These are phyloP conservation scores for Euphorbia lathyris DNA, from an alignment of 345 rosid species.

Conservation along the genomic window DNA sequence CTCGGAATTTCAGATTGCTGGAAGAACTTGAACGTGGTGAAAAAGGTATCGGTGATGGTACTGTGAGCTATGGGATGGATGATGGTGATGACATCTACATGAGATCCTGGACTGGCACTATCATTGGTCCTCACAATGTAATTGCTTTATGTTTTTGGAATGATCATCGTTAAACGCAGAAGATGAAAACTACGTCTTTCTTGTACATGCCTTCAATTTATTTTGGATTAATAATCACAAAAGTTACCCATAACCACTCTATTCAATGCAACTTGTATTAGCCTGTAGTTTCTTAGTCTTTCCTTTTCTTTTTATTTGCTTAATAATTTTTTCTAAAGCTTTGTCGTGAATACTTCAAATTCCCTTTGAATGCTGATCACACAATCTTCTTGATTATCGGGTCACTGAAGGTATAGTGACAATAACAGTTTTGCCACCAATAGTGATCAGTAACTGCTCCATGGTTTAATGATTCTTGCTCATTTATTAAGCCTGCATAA, in stretches of 20 bases:
- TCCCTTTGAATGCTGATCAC: background rate
- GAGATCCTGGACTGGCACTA: conserved; percentile 94
- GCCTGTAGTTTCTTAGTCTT: background rate
- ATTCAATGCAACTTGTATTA: background rate
- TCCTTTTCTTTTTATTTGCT: background rate
- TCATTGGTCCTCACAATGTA: conserved; percentile 92
- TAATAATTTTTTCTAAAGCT: background rate
- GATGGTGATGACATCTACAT: conserved; percentile 86
- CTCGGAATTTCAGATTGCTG: conserved; percentile 76
- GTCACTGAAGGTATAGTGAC: background rate
- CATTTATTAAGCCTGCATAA: background rate
- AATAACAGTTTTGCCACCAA: background rate
- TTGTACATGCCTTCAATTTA: background rate
- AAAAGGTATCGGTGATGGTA: conserved; percentile 88
- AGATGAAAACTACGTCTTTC: background rate
- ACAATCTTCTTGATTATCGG: background rate
- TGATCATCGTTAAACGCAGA: background rate
- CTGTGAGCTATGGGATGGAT: conserved; percentile 94
- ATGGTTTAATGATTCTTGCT: background rate
- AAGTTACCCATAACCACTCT: background rate
- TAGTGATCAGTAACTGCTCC: background rate
- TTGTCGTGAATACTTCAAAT: background rate
- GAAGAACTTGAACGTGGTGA: conserved; percentile 94
- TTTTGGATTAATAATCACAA: background rate
- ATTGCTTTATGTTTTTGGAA: conserved; percentile 15